These are phyloP conservation scores for Carex myosuroides DNA, from an alignment of 176 grass and related monocot genomes.

Conservation along the genomic window DNA sequence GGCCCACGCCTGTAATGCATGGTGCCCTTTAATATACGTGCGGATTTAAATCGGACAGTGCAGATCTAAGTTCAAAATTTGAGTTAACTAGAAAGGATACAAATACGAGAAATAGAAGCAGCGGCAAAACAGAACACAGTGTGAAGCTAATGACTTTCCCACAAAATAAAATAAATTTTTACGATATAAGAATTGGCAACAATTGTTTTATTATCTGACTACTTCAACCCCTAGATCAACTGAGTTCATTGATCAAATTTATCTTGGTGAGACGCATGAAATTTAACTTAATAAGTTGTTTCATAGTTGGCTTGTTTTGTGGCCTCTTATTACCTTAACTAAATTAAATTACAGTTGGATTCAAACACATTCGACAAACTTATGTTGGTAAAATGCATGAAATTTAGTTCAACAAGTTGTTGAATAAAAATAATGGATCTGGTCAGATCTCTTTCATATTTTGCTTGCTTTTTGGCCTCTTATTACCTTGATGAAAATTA, in stretches of 20 bases:
- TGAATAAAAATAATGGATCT: neutral
- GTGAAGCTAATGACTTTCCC: neutral
- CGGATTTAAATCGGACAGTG: no score
- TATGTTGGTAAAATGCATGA: neutral
- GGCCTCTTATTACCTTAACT: neutral
- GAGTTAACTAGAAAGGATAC: no score
- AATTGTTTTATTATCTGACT: neutral
- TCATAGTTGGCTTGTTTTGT: neutral
- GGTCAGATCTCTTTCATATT: neutral
- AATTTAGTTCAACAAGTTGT: neutral
- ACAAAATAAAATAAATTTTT: neutral
- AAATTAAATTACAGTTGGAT: neutral
- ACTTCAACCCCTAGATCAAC: neutral
- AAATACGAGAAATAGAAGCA: neutral
- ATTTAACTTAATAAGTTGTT: neutral
- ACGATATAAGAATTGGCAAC: neutral
- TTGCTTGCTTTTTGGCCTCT: neutral
- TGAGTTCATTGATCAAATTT: neutral
- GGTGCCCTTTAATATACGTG: no score
- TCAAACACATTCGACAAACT: no score
- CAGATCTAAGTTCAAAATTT: no score
- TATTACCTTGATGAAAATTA: neutral
- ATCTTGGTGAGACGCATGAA: neutral
- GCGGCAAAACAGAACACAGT: neutral
- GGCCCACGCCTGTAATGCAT: no score